Conservation (phyloP, 805 yeast genomes). For the Lachancea quebecensis region DNA sequence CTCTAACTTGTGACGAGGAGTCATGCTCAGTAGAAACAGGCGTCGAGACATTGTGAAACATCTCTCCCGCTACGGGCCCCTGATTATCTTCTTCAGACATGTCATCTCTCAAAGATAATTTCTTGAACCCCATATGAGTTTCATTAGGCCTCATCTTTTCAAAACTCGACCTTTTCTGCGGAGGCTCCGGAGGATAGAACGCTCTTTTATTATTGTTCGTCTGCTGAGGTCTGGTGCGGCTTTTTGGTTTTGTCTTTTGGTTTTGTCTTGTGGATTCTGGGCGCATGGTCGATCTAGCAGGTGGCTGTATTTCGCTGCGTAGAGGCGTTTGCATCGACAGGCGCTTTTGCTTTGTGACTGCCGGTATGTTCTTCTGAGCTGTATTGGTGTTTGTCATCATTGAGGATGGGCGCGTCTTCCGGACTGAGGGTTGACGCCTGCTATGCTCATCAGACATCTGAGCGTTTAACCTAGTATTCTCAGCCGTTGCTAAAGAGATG, state of each 20-base stretch:
- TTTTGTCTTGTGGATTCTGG: conserved; percentile 1
- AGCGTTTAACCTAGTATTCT: conserved; percentile 69
- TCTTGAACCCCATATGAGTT: conserved; percentile 34
- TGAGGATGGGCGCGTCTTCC: conserved; percentile 22
- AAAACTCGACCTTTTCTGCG: conserved; percentile 48
- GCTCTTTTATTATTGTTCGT: conserved; percentile 10
- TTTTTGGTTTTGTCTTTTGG: conserved; percentile 35
- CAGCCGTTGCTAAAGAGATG: conserved; percentile 66
- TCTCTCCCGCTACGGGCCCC: conserved; percentile 7
- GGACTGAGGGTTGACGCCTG: conserved; percentile 7
- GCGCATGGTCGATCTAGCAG: conserved; percentile 6
- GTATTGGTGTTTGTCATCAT: conserved; percentile 8
- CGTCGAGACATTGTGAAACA: conserved; percentile 5
- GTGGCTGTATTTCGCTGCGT: conserved; percentile 2
- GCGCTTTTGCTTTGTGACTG: conserved; percentile 7
- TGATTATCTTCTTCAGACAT: conserved; percentile 9
- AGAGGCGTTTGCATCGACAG: conserved; percentile 1
- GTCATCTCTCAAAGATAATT: conserved; percentile 32
- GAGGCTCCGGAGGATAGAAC: conserved; percentile 34
- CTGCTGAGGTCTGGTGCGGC: conserved; percentile 7
- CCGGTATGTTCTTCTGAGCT: conserved; percentile 2
- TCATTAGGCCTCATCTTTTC: conserved; percentile 38
- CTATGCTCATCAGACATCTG: conserved; percentile 38
- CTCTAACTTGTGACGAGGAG: conserved; percentile 10
- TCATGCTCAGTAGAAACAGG: conserved; percentile 15